phyloP scores from a whole-genome alignment of 2,329 filamentous ascomycete genomes.

The Colletotrichum sojae region DNA sequence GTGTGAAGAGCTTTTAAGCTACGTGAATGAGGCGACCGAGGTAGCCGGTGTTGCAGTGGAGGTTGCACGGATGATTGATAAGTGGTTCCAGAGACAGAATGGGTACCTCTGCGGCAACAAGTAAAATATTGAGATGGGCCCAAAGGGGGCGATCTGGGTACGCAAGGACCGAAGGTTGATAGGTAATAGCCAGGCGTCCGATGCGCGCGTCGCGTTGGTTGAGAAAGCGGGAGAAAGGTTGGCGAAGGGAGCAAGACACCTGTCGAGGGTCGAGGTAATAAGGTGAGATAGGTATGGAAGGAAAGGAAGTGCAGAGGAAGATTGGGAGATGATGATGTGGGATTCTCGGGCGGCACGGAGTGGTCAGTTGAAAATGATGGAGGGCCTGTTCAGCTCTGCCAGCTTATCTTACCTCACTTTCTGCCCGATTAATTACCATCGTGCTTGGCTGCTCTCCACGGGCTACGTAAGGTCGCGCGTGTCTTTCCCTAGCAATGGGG shows the following conservation, averaged over 20 bases:
- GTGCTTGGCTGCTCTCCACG: conserved; percentile 33
- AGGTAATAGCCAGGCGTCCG: too few species aligned
- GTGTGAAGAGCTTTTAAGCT: conserved; percentile 35
- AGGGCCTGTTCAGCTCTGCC: conserved; percentile 16
- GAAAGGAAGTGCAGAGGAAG: conserved; percentile 19
- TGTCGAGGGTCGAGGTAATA: conserved; percentile 3
- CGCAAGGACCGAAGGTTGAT: too few species aligned
- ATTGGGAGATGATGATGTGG: conserved; percentile 29
- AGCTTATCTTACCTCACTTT: conserved; percentile 4
- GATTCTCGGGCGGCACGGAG: conserved; percentile 26
- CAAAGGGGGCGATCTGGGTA: conserved; percentile 11
- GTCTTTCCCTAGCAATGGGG: conserved; percentile 4
- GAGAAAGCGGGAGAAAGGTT: neutral
- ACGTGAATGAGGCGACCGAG: conserved; percentile 29
- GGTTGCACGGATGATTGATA: conserved; percentile 39
- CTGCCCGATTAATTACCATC: conserved; percentile 22
- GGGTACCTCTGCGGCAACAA: conserved; percentile 7
- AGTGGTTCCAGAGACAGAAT: conserved; percentile 33
- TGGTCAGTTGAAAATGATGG: conserved; percentile 19
- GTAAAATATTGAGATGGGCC: conserved; percentile 16
- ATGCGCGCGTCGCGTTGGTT: neutral
- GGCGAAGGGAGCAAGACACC: conserved; percentile 9
- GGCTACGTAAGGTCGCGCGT: conserved; percentile 14
- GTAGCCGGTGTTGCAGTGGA: conserved; percentile 39
- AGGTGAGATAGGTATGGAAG: neutral